Conservation (phyloP, 2,329 filamentous ascomycete genomes). For the Sporothrix schenckii region DNA sequence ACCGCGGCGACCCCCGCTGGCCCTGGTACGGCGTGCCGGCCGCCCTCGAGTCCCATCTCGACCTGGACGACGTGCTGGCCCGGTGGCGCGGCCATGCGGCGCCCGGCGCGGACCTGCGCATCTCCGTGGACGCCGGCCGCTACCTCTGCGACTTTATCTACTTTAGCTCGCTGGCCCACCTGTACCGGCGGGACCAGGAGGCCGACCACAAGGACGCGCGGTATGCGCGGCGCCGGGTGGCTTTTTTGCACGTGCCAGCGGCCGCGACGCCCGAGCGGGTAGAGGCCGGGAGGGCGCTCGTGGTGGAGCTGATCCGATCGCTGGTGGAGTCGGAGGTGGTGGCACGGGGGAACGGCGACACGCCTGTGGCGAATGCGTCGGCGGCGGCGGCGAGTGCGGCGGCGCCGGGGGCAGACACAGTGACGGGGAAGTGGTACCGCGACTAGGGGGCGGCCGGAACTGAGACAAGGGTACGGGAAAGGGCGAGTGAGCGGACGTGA, state of each 20-base stretch:
- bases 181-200: constrained; percentile 50
- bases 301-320: constrained; percentile 58
- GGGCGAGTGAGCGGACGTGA: not conserved
- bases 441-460: constrained; percentile 1
- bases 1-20: constrained; percentile 51
- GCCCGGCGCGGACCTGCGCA: constrained; percentile 53
- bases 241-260: constrained; percentile 74
- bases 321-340: constrained; percentile 57
- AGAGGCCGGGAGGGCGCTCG: constrained; percentile 54
- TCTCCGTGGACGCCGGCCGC: constrained; percentile 70
- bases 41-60: constrained; percentile 60
- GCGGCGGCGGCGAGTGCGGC: not conserved
- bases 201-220: not conserved
- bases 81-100: constrained; percentile 55
- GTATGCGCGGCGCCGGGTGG: constrained; percentile 51
- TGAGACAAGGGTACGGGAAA: not conserved
- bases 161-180: constrained; percentile 66
- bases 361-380: not conserved
- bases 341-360: constrained; percentile 28
- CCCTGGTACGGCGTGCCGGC: constrained; percentile 58
- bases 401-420: constrained; percentile 20
- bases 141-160: constrained; percentile 82
- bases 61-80: constrained; percentile 58
- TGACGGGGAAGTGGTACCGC: constrained; percentile 33
- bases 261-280: constrained; percentile 56